Percentiles rank a stretch among this genome's conserved stretches.
Evolutionary conservation across 768 basidiomycete genomes (phyloP).

Genomic region (Leccinum truebloodii): DNA sequence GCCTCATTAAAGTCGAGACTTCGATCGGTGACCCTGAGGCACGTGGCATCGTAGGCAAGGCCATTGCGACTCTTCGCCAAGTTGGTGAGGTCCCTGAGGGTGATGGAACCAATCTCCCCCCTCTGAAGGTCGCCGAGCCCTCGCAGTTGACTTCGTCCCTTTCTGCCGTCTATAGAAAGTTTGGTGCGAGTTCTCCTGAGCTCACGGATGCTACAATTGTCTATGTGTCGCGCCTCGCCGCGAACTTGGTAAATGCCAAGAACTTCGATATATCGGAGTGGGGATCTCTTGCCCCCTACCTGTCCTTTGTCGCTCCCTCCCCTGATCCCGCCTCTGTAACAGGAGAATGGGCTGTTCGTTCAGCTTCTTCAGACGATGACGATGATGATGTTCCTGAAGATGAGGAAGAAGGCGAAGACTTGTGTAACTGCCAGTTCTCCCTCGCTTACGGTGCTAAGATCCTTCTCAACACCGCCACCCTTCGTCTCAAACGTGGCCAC

Average conservation of each 20-base stretch:
- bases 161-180: constrained; percentile 83
- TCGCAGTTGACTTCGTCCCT: constrained; percentile 66
- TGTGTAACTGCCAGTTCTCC: constrained; percentile 99
- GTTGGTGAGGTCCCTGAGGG: constrained; percentile 85
- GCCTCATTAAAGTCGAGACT: constrained; percentile 92
- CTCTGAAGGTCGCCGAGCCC: constrained; percentile 75
- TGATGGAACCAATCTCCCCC: constrained; percentile 91
- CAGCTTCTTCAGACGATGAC: constrained; percentile 74
- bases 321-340: constrained; percentile 69
- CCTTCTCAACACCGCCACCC: constrained; percentile 91
- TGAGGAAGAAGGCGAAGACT: constrained; percentile 97
- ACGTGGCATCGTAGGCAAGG: constrained; percentile 86
- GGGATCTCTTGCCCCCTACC: constrained; percentile 78
- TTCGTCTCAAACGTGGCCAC: constrained; percentile 98
- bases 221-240: constrained; percentile 79
- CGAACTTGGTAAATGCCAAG: constrained; percentile 85
- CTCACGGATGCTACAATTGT: constrained; percentile 56
- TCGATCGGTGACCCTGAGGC: constrained; percentile 98
- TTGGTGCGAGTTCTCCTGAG: constrained; percentile 58
- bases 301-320: constrained; percentile 61
- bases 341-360: constrained; percentile 88
- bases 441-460: constrained; percentile 99
- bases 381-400: constrained; percentile 74
- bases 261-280: constrained; percentile 90
- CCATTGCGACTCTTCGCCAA: constrained; percentile 94